phyloP scores from a whole-genome alignment of 331 rosid genomes.

The Dryas integrifolia region DNA sequence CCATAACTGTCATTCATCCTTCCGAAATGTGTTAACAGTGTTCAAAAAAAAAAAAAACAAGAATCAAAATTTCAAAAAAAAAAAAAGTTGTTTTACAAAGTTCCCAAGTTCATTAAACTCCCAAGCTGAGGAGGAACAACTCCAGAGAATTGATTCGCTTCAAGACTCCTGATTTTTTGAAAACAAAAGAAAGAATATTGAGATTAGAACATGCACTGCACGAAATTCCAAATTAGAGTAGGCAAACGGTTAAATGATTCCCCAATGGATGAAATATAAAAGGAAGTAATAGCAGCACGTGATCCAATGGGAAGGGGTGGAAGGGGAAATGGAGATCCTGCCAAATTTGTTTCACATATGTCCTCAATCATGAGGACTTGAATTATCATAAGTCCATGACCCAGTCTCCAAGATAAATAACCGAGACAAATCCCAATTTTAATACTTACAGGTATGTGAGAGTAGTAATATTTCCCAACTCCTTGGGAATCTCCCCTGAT shows the following conservation, averaged over 20 bases:
- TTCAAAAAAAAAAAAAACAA: background rate
- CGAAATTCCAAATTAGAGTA: background rate
- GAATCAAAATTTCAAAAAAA: background rate
- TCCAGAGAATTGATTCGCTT: slow-evolving; percentile 65
- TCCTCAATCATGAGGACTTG: background rate
- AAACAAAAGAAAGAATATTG: background rate
- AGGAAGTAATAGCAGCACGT: background rate
- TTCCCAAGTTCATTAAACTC: slow-evolving; percentile 46
- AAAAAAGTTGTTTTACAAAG: slow-evolving; percentile 49
- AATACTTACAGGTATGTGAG: slow-evolving; percentile 58
- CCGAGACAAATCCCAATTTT: background rate
- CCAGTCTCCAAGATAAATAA: background rate
- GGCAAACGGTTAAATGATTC: background rate
- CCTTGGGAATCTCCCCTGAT: slow-evolving; percentile 76
- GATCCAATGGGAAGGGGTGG: background rate
- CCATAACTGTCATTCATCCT: slow-evolving; percentile 16
- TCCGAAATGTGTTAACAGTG: slow-evolving; percentile 14
- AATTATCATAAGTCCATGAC: background rate
- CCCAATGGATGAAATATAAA: background rate
- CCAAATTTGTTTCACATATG: background rate
- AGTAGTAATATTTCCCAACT: slow-evolving; percentile 58
- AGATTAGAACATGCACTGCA: background rate
- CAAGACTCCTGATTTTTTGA: slow-evolving; percentile 50
- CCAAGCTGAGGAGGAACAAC: slow-evolving; percentile 64
- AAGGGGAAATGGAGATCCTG: background rate